Conservation (phyloP, 371 early-diverging fungal genomes). For the Mucor racemosus region DNA sequence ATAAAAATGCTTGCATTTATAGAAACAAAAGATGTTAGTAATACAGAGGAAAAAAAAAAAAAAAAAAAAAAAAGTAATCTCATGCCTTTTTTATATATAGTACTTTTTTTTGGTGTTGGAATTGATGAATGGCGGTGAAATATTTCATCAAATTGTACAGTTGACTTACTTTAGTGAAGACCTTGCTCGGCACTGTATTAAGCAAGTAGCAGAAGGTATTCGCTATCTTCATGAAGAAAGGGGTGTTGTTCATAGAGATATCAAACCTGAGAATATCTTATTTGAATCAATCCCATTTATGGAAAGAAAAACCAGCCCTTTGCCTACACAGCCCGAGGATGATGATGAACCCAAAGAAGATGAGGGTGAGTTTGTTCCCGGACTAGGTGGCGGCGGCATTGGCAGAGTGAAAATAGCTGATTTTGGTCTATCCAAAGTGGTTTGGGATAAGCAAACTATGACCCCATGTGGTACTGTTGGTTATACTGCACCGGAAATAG, state of each 20-base stretch:
- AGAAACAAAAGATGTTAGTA: conserved; percentile 56
- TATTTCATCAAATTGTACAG: conserved; percentile 84
- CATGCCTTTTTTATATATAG: conserved; percentile 3
- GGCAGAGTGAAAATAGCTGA: conserved; percentile 86
- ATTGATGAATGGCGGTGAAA: conserved; percentile 83
- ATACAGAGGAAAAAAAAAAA: not conserved
- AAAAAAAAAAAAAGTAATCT: not conserved
- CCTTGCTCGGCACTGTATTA: conserved; percentile 78
- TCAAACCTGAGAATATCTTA: conserved; percentile 96
- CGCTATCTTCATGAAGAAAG: conserved; percentile 87
- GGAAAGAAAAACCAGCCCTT: conserved; percentile 46
- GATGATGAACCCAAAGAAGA: conserved; percentile 68
- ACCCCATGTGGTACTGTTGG: conserved; percentile 94
- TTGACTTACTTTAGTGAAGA: conserved; percentile 81
- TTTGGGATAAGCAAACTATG: conserved; percentile 81
- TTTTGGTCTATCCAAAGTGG: conserved; percentile 84
- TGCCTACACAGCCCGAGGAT: conserved; percentile 37
- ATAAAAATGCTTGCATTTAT: conserved; percentile 70
- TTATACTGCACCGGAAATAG: conserved; percentile 92
- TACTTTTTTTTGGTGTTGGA: conserved; percentile 87
- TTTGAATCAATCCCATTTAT: conserved; percentile 76
- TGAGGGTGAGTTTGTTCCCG: conserved; percentile 74
- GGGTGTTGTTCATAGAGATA: conserved; percentile 91
- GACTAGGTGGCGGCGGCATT: conserved; percentile 82
- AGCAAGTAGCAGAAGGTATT: conserved; percentile 90